Conservation (phyloP, 345 rosid species). For the Pistacia vera region DNA sequence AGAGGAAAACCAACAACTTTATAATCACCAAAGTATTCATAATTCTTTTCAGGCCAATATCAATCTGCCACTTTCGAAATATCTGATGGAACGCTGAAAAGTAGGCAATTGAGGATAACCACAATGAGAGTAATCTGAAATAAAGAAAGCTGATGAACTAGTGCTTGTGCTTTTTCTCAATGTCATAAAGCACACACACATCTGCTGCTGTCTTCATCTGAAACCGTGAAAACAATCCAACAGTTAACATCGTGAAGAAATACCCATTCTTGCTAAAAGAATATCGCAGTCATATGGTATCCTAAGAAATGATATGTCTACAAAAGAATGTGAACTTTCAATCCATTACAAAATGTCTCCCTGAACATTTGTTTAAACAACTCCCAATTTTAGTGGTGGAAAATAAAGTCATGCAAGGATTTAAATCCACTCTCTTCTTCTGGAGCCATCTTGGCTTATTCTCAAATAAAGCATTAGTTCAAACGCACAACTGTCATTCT, state of each 20-base stretch:
- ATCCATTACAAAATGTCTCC: not conserved
- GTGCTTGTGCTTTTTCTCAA: conserved; percentile 56
- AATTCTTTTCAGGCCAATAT: not conserved
- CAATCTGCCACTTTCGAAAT: not conserved
- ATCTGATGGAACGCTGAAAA: not conserved
- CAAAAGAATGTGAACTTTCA: not conserved
- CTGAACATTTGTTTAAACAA: not conserved
- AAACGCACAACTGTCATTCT: not conserved
- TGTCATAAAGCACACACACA: conserved; percentile 74
- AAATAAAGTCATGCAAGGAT: not conserved
- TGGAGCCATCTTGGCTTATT: not conserved
- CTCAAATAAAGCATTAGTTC: not conserved
- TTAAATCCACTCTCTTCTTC: not conserved
- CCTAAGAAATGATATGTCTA: not conserved
- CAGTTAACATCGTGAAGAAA: conserved; percentile 9
- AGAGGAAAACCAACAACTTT: not conserved
- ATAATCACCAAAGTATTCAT: not conserved
- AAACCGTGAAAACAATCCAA: conserved; percentile 19
- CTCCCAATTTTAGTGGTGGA: not conserved
- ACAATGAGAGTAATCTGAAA: not conserved
- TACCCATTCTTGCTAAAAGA: not conserved
- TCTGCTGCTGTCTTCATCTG: conserved; percentile 99
- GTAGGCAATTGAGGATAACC: not conserved
- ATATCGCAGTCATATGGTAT: conserved; percentile 2
- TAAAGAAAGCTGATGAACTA: conserved; percentile 8